Evolutionary conservation across 495 filamentous ascomycete species (phyloP).

Genomic region (Penicillium nucicola): DNA sequence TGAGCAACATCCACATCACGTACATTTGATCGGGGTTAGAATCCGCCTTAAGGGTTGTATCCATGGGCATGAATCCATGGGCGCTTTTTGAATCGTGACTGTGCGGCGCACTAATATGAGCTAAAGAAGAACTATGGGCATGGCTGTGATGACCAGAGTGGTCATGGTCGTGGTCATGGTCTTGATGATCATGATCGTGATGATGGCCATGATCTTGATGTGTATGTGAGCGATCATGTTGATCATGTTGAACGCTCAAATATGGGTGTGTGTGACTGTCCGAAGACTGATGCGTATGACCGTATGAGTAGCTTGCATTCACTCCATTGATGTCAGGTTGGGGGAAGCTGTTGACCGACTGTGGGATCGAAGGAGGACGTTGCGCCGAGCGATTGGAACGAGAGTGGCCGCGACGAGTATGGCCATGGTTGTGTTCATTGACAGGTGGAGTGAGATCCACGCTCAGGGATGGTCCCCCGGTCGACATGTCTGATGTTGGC

Average conservation of each 20-base stretch:
- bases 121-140: slow-evolving; percentile 2
- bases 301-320: slow-evolving; percentile 20
- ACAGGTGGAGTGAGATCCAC: slow-evolving; percentile 29
- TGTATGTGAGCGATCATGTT: slow-evolving; percentile 13
- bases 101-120: slow-evolving; percentile 3
- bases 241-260: slow-evolving; percentile 17
- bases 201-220: slow-evolving; percentile 7
- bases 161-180: slow-evolving; percentile 23
- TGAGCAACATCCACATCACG: slow-evolving; percentile 1
- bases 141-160: slow-evolving; percentile 10
- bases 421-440: slow-evolving; percentile 29
- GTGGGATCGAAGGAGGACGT: slow-evolving; percentile 29
- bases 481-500: slow-evolving; percentile 32
- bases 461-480: slow-evolving; percentile 29
- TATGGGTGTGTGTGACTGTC: slow-evolving; percentile 22
- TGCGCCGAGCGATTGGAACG: slow-evolving; percentile 37
- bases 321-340: slow-evolving; percentile 17
- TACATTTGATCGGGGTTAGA: slow-evolving; percentile 11
- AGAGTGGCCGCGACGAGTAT: slow-evolving; percentile 41
- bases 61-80: neutral
- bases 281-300: slow-evolving; percentile 7
- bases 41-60: neutral
- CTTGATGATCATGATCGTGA: slow-evolving; percentile 1
- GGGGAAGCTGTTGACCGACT: slow-evolving; percentile 14
- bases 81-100: slow-evolving; percentile 5